Evolutionary conservation across 148 eudicot genomes (phyloP), one percentile per base, ranked within the genome.

Genomic region (Chenopodium berlandieri): DNA sequence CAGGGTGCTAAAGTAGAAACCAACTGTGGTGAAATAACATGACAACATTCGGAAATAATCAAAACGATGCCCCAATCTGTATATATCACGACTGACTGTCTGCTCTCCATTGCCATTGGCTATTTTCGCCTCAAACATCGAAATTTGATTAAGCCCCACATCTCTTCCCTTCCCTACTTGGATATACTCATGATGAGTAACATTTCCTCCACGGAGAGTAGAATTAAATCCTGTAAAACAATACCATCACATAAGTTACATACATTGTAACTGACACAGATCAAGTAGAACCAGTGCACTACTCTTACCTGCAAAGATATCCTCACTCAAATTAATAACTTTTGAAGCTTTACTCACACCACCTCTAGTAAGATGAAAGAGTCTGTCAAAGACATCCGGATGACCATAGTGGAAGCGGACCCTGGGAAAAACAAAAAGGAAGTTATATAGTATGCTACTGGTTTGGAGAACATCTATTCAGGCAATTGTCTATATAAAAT

Each of bases 151-250:
- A 65, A 96, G 97, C 32, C 99, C 99, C 84, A 96, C 97, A 82
- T 96, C 99, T 86, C 99, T 91, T 76, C 99, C 99, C 83, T 96
- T 96, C 73, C 99, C 99, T 76, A 96, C 99, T 92, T 96, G 99
- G 78, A 94, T 96, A 83, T 96, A 96, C 83, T 96, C 99, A 79
- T 96, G 99, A 88, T 96, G 99, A 52, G 99, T 96, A 9, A 96
- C 98, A 86, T 94, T 96, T 83, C 99, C 99, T 84, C 93, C 98
- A 83, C 99, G 99, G 67, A 96, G 98, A 62, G 98, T 96, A 76
- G 99, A 96, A 90, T 96, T 96, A 82, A 92, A 96, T 37, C 99
- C 99, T 96, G 82, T 79, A 83, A 22, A 34, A 65, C 75, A 56
- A 76, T 63, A 30, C 44, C 54, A 64, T 68, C 32, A 65, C 81